phyloP scores from a whole-genome alignment of 1,284 basidiomycete species.

The Schizopora paradoxa region DNA sequence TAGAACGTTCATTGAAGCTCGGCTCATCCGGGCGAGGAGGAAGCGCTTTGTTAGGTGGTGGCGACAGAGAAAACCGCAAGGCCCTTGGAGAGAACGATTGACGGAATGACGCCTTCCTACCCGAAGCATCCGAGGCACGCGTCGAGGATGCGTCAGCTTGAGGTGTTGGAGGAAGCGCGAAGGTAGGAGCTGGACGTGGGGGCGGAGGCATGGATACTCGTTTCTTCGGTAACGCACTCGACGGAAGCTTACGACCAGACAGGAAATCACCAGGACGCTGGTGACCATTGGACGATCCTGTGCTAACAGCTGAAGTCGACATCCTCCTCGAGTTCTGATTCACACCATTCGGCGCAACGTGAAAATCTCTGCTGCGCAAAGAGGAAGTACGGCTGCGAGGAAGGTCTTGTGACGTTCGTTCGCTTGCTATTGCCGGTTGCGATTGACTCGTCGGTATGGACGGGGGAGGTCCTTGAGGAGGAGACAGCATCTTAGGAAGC shows the following conservation, averaged over 20 bases:
- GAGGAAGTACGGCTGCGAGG: conserved; percentile 42
- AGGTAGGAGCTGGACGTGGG: conserved; percentile 59
- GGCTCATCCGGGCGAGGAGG: conserved; percentile 58
- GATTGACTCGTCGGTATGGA: conserved; percentile 12
- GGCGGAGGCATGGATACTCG: conserved; percentile 62
- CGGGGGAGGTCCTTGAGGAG: conserved; percentile 19
- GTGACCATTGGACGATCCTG: conserved; percentile 42
- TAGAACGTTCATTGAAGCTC: conserved; percentile 21
- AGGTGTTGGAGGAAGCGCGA: conserved; percentile 64
- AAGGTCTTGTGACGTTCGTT: conserved; percentile 29
- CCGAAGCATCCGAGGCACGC: conserved; percentile 22
- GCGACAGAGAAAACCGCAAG: conserved; percentile 51
- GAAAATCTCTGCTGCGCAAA: conserved; percentile 28
- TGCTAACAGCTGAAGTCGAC: conserved; percentile 32
- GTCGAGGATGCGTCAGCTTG: conserved; percentile 25
- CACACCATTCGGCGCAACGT: conserved; percentile 20
- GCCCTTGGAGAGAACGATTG: conserved; percentile 48
- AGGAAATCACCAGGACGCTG: conserved; percentile 30
- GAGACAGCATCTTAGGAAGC: conserved; percentile 20
- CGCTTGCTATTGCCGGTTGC: conserved; percentile 17
- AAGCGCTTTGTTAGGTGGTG: conserved; percentile 48
- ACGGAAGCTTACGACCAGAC: conserved; percentile 21
- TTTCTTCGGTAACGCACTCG: conserved; percentile 34
- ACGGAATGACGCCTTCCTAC: conserved; percentile 41
- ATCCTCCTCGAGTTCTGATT: conserved; percentile 7